A percentile compares a stretch with the other conserved stretches of the same genome.
Conservation (phyloP, 257 asterid species). For the Solanum chilense region DNA sequence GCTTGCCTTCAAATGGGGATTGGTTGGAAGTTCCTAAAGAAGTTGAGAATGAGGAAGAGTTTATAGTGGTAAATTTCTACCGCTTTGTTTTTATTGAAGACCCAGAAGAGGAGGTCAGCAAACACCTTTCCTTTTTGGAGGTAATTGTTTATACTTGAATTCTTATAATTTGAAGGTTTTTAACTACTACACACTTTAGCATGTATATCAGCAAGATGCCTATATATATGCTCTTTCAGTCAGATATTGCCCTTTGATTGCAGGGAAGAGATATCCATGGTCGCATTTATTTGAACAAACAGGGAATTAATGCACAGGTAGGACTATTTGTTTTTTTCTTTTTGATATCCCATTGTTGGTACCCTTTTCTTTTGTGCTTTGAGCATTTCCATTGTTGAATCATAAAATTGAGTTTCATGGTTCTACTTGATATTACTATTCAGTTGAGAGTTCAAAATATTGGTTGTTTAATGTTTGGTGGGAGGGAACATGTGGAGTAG, state of each 20-base stretch:
- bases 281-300: conserved; percentile 84
- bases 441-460: background rate
- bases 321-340: background rate
- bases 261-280: conserved; percentile 85
- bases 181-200: background rate
- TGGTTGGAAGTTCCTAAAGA: conserved; percentile 17
- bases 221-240: background rate
- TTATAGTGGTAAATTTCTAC: conserved; percentile 82
- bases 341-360: background rate
- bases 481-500: background rate
- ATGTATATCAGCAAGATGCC: background rate
- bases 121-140: conserved; percentile 86
- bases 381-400: background rate
- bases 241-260: background rate
- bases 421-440: background rate
- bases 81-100: conserved; percentile 48
- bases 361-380: background rate
- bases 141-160: conserved; percentile 5
- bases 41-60: conserved; percentile 34
- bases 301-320: conserved; percentile 98
- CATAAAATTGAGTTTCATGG: background rate
- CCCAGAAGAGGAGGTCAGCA: conserved; percentile 57
- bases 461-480: background rate
- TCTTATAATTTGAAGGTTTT: background rate
- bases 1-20: conserved; percentile 15